Conservation (phyloP, 352 stramenopile genomes). For the Plasmopara muralis region DNA sequence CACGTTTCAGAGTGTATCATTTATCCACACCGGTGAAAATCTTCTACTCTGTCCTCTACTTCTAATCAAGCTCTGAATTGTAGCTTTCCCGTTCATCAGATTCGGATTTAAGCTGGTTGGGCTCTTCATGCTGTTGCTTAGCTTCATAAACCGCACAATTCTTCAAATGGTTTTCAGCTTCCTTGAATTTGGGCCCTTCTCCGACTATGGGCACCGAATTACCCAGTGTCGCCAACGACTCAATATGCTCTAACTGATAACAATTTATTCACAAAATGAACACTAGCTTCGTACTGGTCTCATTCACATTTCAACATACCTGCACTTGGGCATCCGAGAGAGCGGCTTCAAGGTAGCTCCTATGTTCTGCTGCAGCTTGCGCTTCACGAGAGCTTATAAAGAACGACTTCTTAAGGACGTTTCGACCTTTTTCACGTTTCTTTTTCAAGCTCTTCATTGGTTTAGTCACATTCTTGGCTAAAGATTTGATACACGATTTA, state of each 20-base stretch:
- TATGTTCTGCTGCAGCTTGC: conserved; percentile 42
- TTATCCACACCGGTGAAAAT: too few relatives aligned
- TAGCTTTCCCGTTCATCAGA: neutral
- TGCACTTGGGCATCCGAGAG: conserved; percentile 56
- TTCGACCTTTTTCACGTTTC: conserved; percentile 1
- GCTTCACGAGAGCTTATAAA: conserved; percentile 56
- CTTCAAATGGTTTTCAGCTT: neutral
- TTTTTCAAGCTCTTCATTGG: conserved; percentile 7
- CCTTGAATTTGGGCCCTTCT: neutral
- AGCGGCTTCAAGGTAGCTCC: conserved; percentile 53
- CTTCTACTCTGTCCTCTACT: too few relatives aligned
- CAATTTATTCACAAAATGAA: conserved; percentile 1
- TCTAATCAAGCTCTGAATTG: neutral
- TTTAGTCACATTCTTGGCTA: conserved; percentile 15
- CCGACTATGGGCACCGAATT: conserved; percentile 3
- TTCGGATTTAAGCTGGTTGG: neutral
- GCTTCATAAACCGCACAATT: neutral
- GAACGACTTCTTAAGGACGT: conserved; percentile 5
- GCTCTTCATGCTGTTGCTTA: neutral
- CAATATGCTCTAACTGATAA: conserved; percentile 41
- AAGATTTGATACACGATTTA: conserved; percentile 8
- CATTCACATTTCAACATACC: conserved; percentile 15
- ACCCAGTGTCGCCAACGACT: conserved; percentile 37
- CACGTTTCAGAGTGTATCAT: too few relatives aligned
- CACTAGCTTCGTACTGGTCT: neutral